A percentile compares a stretch with the other conserved stretches of the same genome.
Evolutionary conservation across 2,329 filamentous ascomycete genomes (phyloP).

Genomic region (Teratosphaeria pseudoeucalypti): DNA sequence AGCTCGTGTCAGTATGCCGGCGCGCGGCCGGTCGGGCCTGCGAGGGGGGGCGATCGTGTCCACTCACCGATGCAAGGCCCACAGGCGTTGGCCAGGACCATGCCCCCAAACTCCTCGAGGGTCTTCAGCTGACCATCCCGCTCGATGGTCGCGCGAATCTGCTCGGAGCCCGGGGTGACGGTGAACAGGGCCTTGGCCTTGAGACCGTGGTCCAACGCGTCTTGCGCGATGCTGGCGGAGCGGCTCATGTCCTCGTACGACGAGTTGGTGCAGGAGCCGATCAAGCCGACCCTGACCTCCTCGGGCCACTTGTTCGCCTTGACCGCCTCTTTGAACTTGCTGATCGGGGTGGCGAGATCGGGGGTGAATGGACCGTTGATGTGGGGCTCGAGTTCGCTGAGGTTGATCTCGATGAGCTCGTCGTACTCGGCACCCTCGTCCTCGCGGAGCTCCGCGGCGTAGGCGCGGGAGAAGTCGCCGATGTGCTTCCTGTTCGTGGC

Average conservation of each 20-base stretch:
- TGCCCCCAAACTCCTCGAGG: conserved; percentile 90
- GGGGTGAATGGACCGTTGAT: conserved; percentile 99
- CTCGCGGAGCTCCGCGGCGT: conserved; percentile 74
- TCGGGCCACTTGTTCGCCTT: conserved; percentile 94
- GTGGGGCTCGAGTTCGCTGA: conserved; percentile 88
- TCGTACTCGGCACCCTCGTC: conserved; percentile 93
- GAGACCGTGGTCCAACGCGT: conserved; percentile 82
- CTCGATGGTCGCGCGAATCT: conserved; percentile 57
- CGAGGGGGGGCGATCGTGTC: no score
- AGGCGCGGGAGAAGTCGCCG: conserved; percentile 76
- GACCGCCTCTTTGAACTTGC: conserved; percentile 90
- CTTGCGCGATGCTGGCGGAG: conserved; percentile 78
- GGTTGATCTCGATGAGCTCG: conserved; percentile 90
- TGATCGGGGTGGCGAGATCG: conserved; percentile 93
- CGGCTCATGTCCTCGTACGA: conserved; percentile 87
- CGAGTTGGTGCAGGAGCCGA: conserved; percentile 96
- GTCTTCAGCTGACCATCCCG: conserved; percentile 68
- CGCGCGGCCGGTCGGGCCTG: no score
- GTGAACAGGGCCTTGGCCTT: conserved; percentile 92
- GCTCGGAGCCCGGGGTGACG: conserved; percentile 92
- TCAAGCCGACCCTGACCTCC: conserved; percentile 91
- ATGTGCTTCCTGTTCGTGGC: conserved; percentile 87
- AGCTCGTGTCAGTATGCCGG: no score
- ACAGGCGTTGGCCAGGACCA: conserved; percentile 91
- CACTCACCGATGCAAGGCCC: conserved; percentile 61